Percentiles rank a stretch among this genome's conserved stretches.
Evolutionary conservation across 441 rosid species (phyloP).

Genomic region (Francoa sonchifolia): DNA sequence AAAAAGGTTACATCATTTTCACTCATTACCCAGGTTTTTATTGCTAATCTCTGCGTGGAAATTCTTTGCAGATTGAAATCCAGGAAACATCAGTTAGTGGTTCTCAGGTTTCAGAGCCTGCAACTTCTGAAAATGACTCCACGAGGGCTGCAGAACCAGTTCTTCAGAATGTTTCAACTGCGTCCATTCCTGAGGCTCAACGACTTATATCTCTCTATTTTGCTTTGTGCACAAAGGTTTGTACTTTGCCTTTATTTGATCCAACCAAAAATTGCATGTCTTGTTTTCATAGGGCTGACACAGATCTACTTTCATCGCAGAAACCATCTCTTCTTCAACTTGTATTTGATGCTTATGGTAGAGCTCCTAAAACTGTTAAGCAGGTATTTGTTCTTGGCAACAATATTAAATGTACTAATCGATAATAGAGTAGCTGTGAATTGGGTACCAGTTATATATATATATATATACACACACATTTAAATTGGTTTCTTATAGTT

Average conservation of each 20-base stretch:
- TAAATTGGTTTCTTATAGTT: too few relatives aligned
- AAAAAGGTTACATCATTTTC: too few relatives aligned
- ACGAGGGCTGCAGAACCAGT: slow-evolving; percentile 28
- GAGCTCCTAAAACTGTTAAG: slow-evolving; percentile 73
- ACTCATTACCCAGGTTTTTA: too few relatives aligned
- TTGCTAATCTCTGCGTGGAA: slow-evolving; percentile 8
- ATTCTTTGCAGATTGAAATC: slow-evolving; percentile 37
- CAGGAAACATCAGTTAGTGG: slow-evolving; percentile 47
- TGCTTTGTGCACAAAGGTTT: slow-evolving; percentile 92
- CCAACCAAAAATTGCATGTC: too few relatives aligned
- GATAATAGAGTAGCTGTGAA: too few relatives aligned
- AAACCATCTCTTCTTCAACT: slow-evolving; percentile 81
- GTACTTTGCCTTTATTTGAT: slow-evolving; percentile 10
- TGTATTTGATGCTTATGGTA: slow-evolving; percentile 65
- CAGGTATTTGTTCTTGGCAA: slow-evolving; percentile 39
- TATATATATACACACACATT: too few relatives aligned
- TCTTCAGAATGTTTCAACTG: slow-evolving; percentile 32
- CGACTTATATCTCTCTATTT: slow-evolving; percentile 73
- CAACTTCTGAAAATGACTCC: slow-evolving; percentile 36
- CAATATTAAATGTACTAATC: neutral
- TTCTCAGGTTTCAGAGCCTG: slow-evolving; percentile 39
- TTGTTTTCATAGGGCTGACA: slow-evolving; percentile 16
- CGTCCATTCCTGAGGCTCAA: slow-evolving; percentile 76
- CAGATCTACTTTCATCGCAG: slow-evolving; percentile 30
- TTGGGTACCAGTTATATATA: too few relatives aligned